Conservation (phyloP, 2,329 filamentous ascomycete genomes). For the Pseudopithomyces chartarum region DNA sequence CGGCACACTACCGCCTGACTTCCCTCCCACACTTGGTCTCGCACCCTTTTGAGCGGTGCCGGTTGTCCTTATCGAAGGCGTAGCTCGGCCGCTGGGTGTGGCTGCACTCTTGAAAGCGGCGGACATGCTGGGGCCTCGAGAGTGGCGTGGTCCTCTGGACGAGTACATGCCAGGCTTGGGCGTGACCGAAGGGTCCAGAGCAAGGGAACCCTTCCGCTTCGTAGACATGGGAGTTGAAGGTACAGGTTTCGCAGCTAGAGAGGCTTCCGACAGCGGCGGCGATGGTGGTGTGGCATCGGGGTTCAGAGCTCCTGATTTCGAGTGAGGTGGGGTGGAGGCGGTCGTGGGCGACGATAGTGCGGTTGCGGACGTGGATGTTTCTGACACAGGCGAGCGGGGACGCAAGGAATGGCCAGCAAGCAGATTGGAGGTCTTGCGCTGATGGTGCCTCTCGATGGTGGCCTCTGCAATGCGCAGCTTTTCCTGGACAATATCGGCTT, state of each 20-base stretch:
- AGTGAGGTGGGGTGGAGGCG: slow-evolving; percentile 78
- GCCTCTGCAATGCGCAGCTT: slow-evolving; percentile 78
- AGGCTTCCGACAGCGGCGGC: slow-evolving; percentile 88
- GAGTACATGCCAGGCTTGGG: slow-evolving; percentile 59
- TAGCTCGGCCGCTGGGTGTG: slow-evolving; percentile 46
- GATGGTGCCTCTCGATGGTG: slow-evolving; percentile 55
- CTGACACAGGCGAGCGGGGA: slow-evolving; percentile 73
- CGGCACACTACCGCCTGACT: slow-evolving; percentile 57
- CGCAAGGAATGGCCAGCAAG: slow-evolving; percentile 54
- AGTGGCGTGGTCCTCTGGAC: slow-evolving; percentile 53
- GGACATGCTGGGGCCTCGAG: slow-evolving; percentile 65
- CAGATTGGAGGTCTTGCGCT: slow-evolving; percentile 56
- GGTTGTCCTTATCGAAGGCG: slow-evolving; percentile 48
- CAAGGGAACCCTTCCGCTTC: slow-evolving; percentile 50
- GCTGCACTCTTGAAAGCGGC: slow-evolving; percentile 42
- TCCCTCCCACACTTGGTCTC: slow-evolving; percentile 49
- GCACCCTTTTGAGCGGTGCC: slow-evolving; percentile 42
- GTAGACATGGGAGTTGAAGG: slow-evolving; percentile 47
- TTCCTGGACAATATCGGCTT: slow-evolving; percentile 91
- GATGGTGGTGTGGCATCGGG: slow-evolving; percentile 86
- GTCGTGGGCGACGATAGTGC: slow-evolving; percentile 87
- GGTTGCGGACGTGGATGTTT: slow-evolving; percentile 78
- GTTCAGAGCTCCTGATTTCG: slow-evolving; percentile 65
- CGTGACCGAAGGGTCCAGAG: slow-evolving; percentile 57
- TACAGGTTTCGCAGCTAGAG: slow-evolving; percentile 56